These are phyloP conservation scores for Prunus salicina DNA, from an alignment of 306 rosid genomes.

Conservation along the genomic window DNA sequence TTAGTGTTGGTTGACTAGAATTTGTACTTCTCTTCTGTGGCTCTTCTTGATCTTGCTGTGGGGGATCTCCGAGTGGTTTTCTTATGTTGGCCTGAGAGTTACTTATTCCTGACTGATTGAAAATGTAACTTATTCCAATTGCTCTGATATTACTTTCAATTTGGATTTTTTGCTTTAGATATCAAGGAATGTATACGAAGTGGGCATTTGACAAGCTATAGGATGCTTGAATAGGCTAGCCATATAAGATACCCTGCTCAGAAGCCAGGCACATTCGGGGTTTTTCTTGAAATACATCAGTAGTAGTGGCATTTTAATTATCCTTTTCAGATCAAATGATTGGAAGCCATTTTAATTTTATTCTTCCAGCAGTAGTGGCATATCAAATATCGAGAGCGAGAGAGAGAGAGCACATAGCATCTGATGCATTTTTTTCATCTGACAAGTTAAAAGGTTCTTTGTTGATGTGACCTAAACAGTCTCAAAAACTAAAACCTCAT, in stretches of 20 bases:
- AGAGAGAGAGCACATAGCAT: slow-evolving; percentile 7
- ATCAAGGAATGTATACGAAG: neutral
- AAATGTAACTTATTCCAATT: neutral
- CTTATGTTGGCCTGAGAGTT: neutral
- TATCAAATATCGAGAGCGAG: neutral
- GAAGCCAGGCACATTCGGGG: neutral
- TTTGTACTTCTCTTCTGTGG: no score
- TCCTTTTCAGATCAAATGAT: neutral
- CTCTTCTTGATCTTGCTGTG: neutral
- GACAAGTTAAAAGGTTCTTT: slow-evolving; percentile 7
- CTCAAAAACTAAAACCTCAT: neutral
- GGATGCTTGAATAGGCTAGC: neutral
- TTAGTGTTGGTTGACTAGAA: no score
- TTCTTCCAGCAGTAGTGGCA: slow-evolving; percentile 10
- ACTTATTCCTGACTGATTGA: slow-evolving; percentile 8
- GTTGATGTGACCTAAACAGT: slow-evolving; percentile 4
- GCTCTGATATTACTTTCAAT: neutral
- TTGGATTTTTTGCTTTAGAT: neutral
- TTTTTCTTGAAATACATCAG: neutral
- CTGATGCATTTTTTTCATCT: slow-evolving; percentile 8
- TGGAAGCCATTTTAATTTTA: neutral
- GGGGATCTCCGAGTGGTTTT: neutral
- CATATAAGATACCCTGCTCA: neutral
- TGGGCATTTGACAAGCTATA: neutral
- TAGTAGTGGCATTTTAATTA: no score